Evolutionary conservation across 2,329 filamentous ascomycete genomes (phyloP), one percentile per base, ranked within the genome.

Genomic region (Zymoseptoria tritici): DNA sequence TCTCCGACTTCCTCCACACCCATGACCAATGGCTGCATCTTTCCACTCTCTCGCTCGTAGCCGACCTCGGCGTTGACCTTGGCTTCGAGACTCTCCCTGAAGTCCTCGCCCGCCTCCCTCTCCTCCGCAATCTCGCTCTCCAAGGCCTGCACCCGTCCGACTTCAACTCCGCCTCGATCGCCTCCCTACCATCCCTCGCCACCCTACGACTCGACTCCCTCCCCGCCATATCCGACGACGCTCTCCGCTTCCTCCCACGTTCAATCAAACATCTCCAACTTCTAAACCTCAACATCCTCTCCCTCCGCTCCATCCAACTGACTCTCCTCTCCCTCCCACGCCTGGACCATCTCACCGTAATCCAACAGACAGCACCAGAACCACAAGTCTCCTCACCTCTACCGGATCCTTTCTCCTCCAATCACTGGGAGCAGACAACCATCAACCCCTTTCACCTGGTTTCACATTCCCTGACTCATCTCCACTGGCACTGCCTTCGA

Each of bases 401-500:
- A 16, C 36, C 36, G 36, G 36, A 42, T 16, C 36, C 36, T 4
- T 53, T 22, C 22, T 24, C 21, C 20, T 16, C 36, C 36, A 42
- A 42, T 16, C 36, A 42, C 36, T 16, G 36, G 36, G 36, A 42
- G 36, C 76, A 78, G 59, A 78, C 80, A 0, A 26, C 63, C 2
- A 65, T 22, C 16, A 57, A 26, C 36, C 55, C 57, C 7, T 59
- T 60, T 24, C 67, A 78, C 9, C 74, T 85, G 26, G 75, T 75
- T 5, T 83, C 81, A 0, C 69, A 72, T 2, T 77, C 71, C n/a
- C 72, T 85, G 9, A 73, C 74, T 57, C 78, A 77, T 61, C 70
- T 86, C 2, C 83, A 86, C 66, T 85, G 83, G 82, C 83, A 85
- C 66, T 81, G 90, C 24, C 81, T 83, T 26, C 76, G 79, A 49